These are phyloP conservation scores for Polygonum aviculare DNA, from an alignment of 148 eudicot genomes.

Conservation along the genomic window DNA sequence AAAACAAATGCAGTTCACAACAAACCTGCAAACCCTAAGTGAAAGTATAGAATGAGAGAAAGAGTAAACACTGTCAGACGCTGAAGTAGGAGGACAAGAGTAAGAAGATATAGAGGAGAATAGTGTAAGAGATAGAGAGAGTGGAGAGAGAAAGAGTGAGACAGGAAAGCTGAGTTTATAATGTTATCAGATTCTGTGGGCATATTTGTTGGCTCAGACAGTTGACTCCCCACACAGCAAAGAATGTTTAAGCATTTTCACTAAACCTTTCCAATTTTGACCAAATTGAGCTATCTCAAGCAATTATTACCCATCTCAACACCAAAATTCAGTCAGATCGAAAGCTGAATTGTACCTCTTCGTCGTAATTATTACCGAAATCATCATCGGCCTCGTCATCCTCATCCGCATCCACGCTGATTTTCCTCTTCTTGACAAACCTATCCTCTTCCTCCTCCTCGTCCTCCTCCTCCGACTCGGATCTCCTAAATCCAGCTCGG, in stretches of 20 bases:
- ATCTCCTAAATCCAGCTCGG: neutral
- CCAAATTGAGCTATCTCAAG: neutral
- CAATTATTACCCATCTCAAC: neutral
- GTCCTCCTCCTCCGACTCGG: neutral
- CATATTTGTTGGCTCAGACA: constrained; percentile 8
- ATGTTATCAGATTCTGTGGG: constrained; percentile 11
- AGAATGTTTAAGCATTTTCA: neutral
- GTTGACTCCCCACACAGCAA: constrained; percentile 11
- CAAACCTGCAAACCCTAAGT: neutral
- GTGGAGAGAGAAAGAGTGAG: neutral
- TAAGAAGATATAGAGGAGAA: neutral
- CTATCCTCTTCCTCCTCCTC: constrained; percentile 13
- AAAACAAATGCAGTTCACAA: neutral
- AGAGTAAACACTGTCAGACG: neutral
- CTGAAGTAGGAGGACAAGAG: neutral
- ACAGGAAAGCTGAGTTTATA: neutral
- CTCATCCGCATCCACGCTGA: constrained; percentile 5
- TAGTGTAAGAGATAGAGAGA: neutral
- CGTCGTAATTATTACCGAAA: constrained; percentile 5
- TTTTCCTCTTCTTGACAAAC: constrained; percentile 6
- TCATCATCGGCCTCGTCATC: constrained; percentile 4
- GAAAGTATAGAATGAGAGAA: neutral
- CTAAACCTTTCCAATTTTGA: neutral
- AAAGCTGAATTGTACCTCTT: constrained; percentile 11
- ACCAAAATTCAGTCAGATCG: constrained; percentile 1